These are phyloP conservation scores for Murraya paniculata DNA, from an alignment of 345 rosid genomes.

Conservation along the genomic window DNA sequence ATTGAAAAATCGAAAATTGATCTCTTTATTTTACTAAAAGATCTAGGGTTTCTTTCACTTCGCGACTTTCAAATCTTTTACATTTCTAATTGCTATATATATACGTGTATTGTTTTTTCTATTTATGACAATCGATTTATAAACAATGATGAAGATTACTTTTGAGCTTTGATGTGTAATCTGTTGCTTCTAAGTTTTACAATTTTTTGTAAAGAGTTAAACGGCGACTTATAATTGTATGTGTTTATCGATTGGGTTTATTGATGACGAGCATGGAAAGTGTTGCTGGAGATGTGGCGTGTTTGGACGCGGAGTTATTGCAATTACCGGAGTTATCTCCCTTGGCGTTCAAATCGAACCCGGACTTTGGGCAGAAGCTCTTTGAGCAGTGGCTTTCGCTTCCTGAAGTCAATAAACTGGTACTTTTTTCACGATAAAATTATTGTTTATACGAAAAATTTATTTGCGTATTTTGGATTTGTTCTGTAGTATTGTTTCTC, in stretches of 20 bases:
- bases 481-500: background rate
- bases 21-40: constrained; percentile 21
- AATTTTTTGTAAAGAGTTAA: background rate
- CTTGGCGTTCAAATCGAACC: constrained; percentile 62
- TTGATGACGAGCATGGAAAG: constrained; percentile 39
- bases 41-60: constrained; percentile 40
- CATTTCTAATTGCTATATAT: background rate
- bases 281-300: constrained; percentile 52
- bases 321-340: constrained; percentile 87
- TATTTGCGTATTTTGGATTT: background rate
- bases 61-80: constrained; percentile 20
- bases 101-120: background rate
- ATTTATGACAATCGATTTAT: background rate
- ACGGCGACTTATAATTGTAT: constrained; percentile 3
- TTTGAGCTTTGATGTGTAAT: constrained; percentile 11
- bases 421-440: constrained; percentile 16
- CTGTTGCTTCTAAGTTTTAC: constrained; percentile 13
- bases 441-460: background rate
- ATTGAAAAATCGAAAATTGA: background rate
- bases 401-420: constrained; percentile 82
- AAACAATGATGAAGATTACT: constrained; percentile 1
- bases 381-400: constrained; percentile 96
- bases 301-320: constrained; percentile 74
- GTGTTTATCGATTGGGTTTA: constrained; percentile 27
- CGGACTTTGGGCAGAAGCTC: constrained; percentile 68